These are phyloP conservation scores for Plenodomus biglobosus DNA, from an alignment of 2,329 filamentous ascomycete species.

Conservation along the genomic window DNA sequence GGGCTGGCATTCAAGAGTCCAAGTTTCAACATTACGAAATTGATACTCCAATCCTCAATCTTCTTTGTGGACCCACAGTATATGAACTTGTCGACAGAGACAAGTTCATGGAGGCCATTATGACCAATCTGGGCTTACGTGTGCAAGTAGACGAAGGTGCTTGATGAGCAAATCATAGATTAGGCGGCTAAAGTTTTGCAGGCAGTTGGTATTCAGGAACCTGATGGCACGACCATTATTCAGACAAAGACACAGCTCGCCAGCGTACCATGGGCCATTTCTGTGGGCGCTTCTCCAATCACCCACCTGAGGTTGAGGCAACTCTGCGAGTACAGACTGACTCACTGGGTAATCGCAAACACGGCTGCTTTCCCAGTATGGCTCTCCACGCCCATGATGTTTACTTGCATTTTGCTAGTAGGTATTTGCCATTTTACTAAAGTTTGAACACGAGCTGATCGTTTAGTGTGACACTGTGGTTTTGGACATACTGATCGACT, in stretches of 20 bases:
- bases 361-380: conserved; percentile 8
- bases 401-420: conserved; percentile 16
- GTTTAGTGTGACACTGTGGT: not conserved
- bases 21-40: not conserved
- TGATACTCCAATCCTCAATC: conserved; percentile 1
- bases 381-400: conserved; percentile 8
- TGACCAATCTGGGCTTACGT: not conserved
- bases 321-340: conserved; percentile 9
- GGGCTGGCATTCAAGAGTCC: not conserved
- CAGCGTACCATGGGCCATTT: not conserved
- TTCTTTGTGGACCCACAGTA: conserved; percentile 1
- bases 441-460: not conserved
- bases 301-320: not conserved
- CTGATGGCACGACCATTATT: not conserved
- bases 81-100: not conserved
- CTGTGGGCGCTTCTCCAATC: not conserved
- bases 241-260: not conserved
- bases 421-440: not conserved
- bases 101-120: not conserved
- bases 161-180: not conserved
- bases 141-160: not conserved
- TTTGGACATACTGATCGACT: not conserved
- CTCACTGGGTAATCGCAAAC: conserved; percentile 12
- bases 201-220: not conserved
- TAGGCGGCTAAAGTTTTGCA: not conserved